A percentile compares a stretch with the other conserved stretches of the same genome.
phyloP scores from a whole-genome alignment of 345 rosid species.

The Citrus mangshanensis region DNA sequence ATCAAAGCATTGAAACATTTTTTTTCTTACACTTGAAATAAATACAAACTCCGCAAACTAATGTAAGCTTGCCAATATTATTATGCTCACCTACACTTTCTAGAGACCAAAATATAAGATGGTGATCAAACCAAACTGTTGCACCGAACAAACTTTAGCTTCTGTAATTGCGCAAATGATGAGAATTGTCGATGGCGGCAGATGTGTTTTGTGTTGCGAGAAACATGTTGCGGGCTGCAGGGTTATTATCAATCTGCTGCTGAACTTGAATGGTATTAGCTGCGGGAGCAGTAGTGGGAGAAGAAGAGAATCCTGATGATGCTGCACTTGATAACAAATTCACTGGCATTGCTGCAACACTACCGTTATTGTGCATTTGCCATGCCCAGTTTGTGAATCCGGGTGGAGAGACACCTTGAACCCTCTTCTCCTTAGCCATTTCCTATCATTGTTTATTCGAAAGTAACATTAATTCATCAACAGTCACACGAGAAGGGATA shows the following conservation, averaged over 20 bases:
- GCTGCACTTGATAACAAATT: slow-evolving; percentile 61
- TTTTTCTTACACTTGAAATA: background rate
- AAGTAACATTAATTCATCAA: background rate
- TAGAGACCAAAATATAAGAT: background rate
- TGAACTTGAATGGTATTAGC: slow-evolving; percentile 11
- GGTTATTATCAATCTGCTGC: background rate
- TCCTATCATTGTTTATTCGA: slow-evolving; percentile 24
- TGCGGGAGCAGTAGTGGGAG: slow-evolving; percentile 21
- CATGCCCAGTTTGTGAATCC: slow-evolving; percentile 34
- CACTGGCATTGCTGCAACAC: slow-evolving; percentile 28
- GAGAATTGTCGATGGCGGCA: background rate
- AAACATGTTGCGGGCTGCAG: slow-evolving; percentile 8
- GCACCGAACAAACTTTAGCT: background rate
- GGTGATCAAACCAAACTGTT: background rate
- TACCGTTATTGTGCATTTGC: slow-evolving; percentile 29
- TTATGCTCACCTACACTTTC: background rate
- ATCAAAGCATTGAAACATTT: background rate
- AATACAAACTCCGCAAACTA: background rate
- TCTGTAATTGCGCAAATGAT: background rate
- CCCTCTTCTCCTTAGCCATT: slow-evolving; percentile 41
- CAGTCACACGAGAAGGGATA: background rate
- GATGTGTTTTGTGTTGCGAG: background rate
- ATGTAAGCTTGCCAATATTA: background rate
- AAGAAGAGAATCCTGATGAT: slow-evolving; percentile 97
- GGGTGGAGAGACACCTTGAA: slow-evolving; percentile 18